These are phyloP conservation scores for Rubroboletus satanas DNA, from an alignment of 768 basidiomycete species.

Conservation along the genomic window DNA sequence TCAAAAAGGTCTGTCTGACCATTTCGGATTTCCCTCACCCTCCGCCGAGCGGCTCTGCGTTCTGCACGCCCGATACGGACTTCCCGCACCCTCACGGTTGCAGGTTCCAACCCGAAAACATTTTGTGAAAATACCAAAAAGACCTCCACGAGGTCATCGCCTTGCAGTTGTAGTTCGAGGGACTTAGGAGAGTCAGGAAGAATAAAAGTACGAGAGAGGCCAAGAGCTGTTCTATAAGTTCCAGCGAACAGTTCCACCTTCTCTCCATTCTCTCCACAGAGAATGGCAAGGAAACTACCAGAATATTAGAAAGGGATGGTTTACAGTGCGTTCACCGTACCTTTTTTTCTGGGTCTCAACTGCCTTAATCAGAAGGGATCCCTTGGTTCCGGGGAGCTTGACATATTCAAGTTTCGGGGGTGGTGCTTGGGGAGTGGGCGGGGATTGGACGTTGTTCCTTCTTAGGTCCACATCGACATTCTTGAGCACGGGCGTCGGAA, in stretches of 20 bases:
- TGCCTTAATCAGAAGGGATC: slow-evolving; percentile 76
- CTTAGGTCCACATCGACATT: slow-evolving; percentile 40
- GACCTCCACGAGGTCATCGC: slow-evolving; percentile 89
- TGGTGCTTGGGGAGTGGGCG: slow-evolving; percentile 48
- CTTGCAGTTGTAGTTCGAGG: slow-evolving; percentile 83
- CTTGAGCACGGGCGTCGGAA: slow-evolving; percentile 33
- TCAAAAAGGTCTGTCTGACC: slow-evolving; percentile 45
- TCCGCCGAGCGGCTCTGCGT: slow-evolving; percentile 75
- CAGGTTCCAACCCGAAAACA: slow-evolving; percentile 88
- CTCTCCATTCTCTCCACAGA: slow-evolving; percentile 89
- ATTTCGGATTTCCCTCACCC: slow-evolving; percentile 63
- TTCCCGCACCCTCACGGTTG: slow-evolving; percentile 91
- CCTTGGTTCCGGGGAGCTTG: slow-evolving; percentile 89
- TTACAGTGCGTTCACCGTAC: slow-evolving; percentile 31
- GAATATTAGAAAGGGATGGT: not conserved
- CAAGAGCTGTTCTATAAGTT: slow-evolving; percentile 83
- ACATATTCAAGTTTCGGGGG: slow-evolving; percentile 89
- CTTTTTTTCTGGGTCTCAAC: slow-evolving; percentile 91
- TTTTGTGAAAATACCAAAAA: slow-evolving; percentile 90
- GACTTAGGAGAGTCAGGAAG: slow-evolving; percentile 87
- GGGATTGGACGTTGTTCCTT: slow-evolving; percentile 31
- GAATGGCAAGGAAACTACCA: slow-evolving; percentile 81
- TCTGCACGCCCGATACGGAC: slow-evolving; percentile 88
- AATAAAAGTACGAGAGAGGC: slow-evolving; percentile 89
- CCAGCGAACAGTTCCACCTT: slow-evolving; percentile 93